Percentiles rank a stretch among this genome's conserved stretches.
Conservation (phyloP, 2,329 filamentous ascomycete genomes). For the Fusarium oxysporum region DNA sequence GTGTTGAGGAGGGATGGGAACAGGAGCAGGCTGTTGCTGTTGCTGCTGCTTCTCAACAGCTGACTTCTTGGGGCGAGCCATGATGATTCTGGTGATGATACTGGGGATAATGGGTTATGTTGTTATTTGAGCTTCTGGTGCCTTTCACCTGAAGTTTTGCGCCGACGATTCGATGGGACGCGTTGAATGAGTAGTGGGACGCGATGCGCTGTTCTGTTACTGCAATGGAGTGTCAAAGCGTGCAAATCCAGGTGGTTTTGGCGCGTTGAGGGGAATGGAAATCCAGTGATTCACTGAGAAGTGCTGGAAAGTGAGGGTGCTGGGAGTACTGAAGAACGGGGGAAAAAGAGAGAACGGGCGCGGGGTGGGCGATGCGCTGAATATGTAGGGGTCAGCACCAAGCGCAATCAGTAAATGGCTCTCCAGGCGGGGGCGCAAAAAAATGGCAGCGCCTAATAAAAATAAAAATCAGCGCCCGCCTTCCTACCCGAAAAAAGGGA, state of each 20-base stretch:
- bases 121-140: conserved; percentile 1
- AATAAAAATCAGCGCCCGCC: conserved; percentile 26
- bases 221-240: conserved; percentile 41
- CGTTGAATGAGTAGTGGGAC: conserved; percentile 30
- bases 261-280: conserved; percentile 37
- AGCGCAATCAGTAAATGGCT: conserved; percentile 50
- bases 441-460: conserved; percentile 34
- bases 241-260: conserved; percentile 44
- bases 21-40: conserved; percentile 50
- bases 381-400: conserved; percentile 50
- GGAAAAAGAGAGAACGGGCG: conserved; percentile 47
- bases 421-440: conserved; percentile 34
- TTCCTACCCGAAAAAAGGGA: conserved; percentile 34
- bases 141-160: conserved; percentile 19
- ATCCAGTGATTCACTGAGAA: conserved; percentile 33
- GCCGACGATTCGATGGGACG: conserved; percentile 18
- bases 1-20: conserved; percentile 44
- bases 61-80: conserved; percentile 62
- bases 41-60: conserved; percentile 47
- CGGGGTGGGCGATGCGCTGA: conserved; percentile 51
- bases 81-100: conserved; percentile 38
- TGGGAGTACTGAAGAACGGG: conserved; percentile 48
- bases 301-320: conserved; percentile 44
- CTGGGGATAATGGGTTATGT: not conserved
- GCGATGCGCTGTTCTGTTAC: conserved; percentile 34